A percentile compares a stretch with the other conserved stretches of the same genome.
Conservation (phyloP, 2,329 filamentous ascomycete genomes). For the Curvularia eragrostidis region DNA sequence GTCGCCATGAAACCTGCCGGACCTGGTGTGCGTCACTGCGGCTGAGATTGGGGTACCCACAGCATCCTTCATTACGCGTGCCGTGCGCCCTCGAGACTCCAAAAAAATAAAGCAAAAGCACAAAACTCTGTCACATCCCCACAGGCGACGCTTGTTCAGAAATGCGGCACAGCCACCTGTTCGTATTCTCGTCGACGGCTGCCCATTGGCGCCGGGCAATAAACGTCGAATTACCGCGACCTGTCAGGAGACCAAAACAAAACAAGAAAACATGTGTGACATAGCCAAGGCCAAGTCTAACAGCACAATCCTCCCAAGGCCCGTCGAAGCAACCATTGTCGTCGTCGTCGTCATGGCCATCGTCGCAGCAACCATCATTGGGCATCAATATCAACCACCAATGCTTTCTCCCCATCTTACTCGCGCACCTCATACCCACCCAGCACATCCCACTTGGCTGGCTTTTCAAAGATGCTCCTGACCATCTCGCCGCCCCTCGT, state of each 20-base stretch:
- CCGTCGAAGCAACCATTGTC: not conserved
- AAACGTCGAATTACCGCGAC: not conserved
- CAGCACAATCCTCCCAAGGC: not conserved
- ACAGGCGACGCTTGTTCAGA: not conserved
- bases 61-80: not conserved
- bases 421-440: constrained; percentile 32
- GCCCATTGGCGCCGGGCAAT: not conserved
- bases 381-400: not conserved
- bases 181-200: not conserved
- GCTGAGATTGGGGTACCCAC: constrained; percentile 4
- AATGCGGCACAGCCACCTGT: not conserved
- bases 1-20: not conserved
- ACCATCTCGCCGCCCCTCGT: constrained; percentile 80
- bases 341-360: not conserved
- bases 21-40: constrained; percentile 9
- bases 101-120: not conserved
- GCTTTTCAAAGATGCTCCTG: constrained; percentile 69
- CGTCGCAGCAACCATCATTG: not conserved
- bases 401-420: constrained; percentile 8
- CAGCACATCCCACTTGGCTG: constrained; percentile 35
- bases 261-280: not conserved
- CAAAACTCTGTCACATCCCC: not conserved
- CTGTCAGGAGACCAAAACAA: not conserved
- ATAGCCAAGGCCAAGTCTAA: not conserved
- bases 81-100: not conserved